Conservation (phyloP, 192 early-diverging fungal genomes). For the Entomortierella chlamydospora region DNA sequence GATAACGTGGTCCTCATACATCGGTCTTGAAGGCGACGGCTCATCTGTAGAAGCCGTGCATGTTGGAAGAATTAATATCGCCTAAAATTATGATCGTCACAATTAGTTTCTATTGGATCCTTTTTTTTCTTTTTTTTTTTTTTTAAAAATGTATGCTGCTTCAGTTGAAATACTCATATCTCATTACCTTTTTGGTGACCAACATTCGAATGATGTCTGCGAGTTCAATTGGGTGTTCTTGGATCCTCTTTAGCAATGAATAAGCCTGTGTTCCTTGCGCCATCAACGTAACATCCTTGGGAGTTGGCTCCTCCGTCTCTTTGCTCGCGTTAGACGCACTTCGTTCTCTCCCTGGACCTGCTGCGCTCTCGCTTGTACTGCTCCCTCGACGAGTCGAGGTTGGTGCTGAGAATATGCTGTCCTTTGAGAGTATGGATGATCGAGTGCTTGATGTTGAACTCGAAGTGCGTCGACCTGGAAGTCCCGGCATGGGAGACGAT, state of each 20-base stretch:
- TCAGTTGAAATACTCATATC: not conserved
- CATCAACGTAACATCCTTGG: constrained; percentile 46
- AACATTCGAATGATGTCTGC: constrained; percentile 48
- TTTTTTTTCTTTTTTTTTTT: not conserved
- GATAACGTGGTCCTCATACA: constrained; percentile 46
- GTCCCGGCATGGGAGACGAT: constrained; percentile 13
- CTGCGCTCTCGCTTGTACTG: constrained; percentile 10
- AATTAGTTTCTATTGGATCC: not conserved
- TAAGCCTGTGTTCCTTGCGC: constrained; percentile 44
- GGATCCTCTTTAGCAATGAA: constrained; percentile 36
- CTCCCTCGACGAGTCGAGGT: constrained; percentile 8
- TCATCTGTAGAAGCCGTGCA: constrained; percentile 27
- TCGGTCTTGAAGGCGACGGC: constrained; percentile 6
- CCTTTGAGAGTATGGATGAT: constrained; percentile 33
- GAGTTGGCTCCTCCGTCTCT: constrained; percentile 38
- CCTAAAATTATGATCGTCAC: constrained; percentile 7
- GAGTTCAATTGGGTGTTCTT: constrained; percentile 51
- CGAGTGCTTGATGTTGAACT: constrained; percentile 5
- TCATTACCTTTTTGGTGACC: constrained; percentile 41
- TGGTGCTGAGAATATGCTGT: constrained; percentile 31
- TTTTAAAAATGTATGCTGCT: no score
- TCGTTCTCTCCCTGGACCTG: constrained; percentile 3
- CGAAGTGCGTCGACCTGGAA: constrained; percentile 12
- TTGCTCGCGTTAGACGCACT: constrained; percentile 20
- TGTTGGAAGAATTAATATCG: constrained; percentile 45